phyloP scores from a whole-genome alignment of 495 filamentous ascomycete species.

The Sabuloglossum arenarium region DNA sequence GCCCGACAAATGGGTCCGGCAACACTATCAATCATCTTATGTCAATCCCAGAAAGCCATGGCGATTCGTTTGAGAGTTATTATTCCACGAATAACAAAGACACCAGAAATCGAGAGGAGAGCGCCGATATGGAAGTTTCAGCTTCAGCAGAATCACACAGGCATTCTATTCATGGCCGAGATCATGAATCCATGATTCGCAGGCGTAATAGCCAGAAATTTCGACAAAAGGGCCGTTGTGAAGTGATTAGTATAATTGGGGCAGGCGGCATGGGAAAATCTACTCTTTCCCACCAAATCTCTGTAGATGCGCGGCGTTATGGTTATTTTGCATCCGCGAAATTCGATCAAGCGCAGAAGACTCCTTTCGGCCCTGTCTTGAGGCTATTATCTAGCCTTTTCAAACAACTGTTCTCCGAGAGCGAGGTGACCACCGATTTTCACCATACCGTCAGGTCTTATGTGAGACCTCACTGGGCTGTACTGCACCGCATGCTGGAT shows the following conservation, averaged over 20 bases:
- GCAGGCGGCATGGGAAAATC: constrained; percentile 68
- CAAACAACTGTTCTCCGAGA: constrained; percentile 80
- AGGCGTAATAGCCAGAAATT: constrained; percentile 31
- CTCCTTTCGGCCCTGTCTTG: constrained; percentile 67
- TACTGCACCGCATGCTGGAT: constrained; percentile 54
- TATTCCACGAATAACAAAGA: neutral
- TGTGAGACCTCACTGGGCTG: constrained; percentile 56
- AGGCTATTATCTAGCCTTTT: constrained; percentile 64
- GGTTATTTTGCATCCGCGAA: constrained; percentile 74
- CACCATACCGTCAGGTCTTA: constrained; percentile 54
- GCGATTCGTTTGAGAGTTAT: neutral
- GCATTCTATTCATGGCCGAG: constrained; percentile 1
- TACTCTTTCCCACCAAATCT: constrained; percentile 55
- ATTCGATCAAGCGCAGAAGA: constrained; percentile 60
- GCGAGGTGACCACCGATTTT: constrained; percentile 63
- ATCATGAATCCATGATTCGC: constrained; percentile 6
- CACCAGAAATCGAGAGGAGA: neutral
- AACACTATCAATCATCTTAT: neutral
- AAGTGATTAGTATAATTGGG: constrained; percentile 60
- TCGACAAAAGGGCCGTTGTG: constrained; percentile 45
- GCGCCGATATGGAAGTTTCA: neutral
- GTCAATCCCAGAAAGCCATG: neutral
- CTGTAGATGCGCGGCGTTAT: constrained; percentile 45
- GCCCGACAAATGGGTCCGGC: neutral
- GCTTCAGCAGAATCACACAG: constrained; percentile 5